Conservation (phyloP, 2,329 filamentous ascomycete species). For the Aureobasidium sp. region DNA sequence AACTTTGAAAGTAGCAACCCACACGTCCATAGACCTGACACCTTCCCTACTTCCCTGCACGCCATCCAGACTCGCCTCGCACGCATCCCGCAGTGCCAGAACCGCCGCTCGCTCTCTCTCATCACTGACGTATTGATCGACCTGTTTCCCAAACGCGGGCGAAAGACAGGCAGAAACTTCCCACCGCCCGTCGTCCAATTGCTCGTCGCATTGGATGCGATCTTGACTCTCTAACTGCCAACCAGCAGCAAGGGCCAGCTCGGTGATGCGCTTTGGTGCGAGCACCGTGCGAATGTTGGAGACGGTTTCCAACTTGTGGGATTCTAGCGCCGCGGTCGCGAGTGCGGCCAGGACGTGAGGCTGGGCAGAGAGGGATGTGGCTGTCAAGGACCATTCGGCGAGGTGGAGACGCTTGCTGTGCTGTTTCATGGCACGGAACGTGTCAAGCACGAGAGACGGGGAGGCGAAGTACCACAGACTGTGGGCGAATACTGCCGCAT, state of each 20-base stretch:
- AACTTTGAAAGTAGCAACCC: conserved; percentile 9
- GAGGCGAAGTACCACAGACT: conserved; percentile 49
- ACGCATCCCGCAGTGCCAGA: not conserved
- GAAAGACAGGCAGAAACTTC: conserved; percentile 31
- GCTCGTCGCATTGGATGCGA: conserved; percentile 29
- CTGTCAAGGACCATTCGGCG: conserved; percentile 43
- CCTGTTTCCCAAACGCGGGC: not conserved
- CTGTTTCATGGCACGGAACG: conserved; percentile 33
- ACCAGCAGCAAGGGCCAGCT: conserved; percentile 31
- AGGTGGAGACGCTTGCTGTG: conserved; percentile 35
- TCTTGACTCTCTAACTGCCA: conserved; percentile 35
- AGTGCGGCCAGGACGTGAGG: conserved; percentile 50
- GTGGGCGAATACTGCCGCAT: conserved; percentile 45
- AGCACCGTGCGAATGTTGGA: conserved; percentile 46
- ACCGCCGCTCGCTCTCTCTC: not conserved
- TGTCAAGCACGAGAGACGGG: conserved; percentile 29
- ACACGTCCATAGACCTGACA: conserved; percentile 1
- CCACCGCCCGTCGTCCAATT: conserved; percentile 43
- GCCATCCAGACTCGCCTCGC: conserved; percentile 2
- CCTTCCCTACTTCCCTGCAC: not conserved
- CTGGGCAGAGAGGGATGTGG: conserved; percentile 33
- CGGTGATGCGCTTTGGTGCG: conserved; percentile 36
- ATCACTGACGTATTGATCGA: not conserved
- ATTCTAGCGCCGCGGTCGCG: conserved; percentile 35
- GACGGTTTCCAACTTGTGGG: conserved; percentile 27